Evolutionary conservation across 2,329 filamentous ascomycete genomes (phyloP), one percentile per base, ranked within the genome.

Genomic region (Ceratocystiopsis sp.): DNA sequence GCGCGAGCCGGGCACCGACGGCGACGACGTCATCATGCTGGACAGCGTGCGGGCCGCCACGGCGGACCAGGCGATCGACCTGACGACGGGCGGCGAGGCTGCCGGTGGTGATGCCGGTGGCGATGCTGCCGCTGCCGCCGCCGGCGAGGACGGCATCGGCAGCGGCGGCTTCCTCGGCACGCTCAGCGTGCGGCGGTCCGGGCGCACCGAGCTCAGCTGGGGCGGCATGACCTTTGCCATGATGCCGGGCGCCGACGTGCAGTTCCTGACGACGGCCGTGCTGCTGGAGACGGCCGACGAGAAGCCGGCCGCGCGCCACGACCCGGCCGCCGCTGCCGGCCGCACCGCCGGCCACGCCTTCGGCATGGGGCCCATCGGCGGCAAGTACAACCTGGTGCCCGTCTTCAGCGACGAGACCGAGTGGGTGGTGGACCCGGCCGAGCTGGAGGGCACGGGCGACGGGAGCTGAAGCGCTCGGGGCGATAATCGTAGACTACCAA

Each of bases 311-410:
- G 33, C 33, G 13, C 17, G 34, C 9, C n/a, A 14, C 12, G 25
- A 13, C 18, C 5, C 18, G 12, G 39, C 13, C 14, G 15, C 40
- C 34, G 42, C 40, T 49, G 57, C 10, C 8, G 57, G 60, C n/a
- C 21, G 21, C 4, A 42, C 61, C 25, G 58, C 64, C 36, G 74
- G 73, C 16, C 63, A 64, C 40, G 70, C 71, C 29, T 68, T 71
- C 45, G 72, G 72, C 39, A 76, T 80, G 71, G 75, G 75, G 40
- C 68, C 71, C 52, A 67, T 80, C 46, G 69, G 73, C 63, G 73
- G 73, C 41, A 71, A 72, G 47, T 78, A 78, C 55, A 66, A 74
- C 16, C 59, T 75, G 16, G 71, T 70, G 21, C 73, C 73, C 9
- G 64, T 69, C 38, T 78, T 70, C 63, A 66, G 64, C 35, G 71